Percentiles rank a stretch among this genome's conserved stretches.
These are phyloP conservation scores for Mitragyna speciosa DNA, from an alignment of 257 asterid genomes.

Conservation along the genomic window DNA sequence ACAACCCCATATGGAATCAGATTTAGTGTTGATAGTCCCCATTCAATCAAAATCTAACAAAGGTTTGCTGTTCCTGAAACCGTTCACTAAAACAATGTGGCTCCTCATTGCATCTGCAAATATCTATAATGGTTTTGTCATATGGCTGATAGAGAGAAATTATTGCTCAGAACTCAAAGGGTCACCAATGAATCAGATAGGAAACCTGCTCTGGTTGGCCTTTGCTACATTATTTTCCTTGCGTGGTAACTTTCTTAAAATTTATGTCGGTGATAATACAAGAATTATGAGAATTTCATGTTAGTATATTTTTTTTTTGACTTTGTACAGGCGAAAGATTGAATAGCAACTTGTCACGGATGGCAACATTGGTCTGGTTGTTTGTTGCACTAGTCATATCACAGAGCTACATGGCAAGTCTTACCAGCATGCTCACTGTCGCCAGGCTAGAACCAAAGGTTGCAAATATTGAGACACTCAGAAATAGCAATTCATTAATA, in stretches of 20 bases:
- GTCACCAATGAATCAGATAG: slow-evolving; percentile 24
- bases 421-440: slow-evolving; percentile 43
- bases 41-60: slow-evolving; percentile 17
- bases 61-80: slow-evolving; percentile 45
- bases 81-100: slow-evolving; percentile 51
- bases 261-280: not conserved
- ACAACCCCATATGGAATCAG: slow-evolving; percentile 42
- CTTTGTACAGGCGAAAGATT: slow-evolving; percentile 28
- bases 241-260: slow-evolving; percentile 21
- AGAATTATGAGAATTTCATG: not conserved
- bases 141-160: slow-evolving; percentile 43
- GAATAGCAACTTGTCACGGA: slow-evolving; percentile 37
- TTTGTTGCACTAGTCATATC: slow-evolving; percentile 38
- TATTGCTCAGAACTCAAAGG: slow-evolving; percentile 30
- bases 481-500: slow-evolving; percentile 24
- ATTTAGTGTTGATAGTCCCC: slow-evolving; percentile 42
- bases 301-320: not conserved
- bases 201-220: slow-evolving; percentile 35
- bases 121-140: slow-evolving; percentile 37
- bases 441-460: slow-evolving; percentile 28
- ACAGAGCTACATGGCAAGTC: slow-evolving; percentile 51
- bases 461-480: slow-evolving; percentile 29
- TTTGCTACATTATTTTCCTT: slow-evolving; percentile 36
- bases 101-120: slow-evolving; percentile 22
- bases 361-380: slow-evolving; percentile 42